phyloP scores from a whole-genome alignment of 1,284 basidiomycete genomes.

The Ustilago xerochloae region DNA sequence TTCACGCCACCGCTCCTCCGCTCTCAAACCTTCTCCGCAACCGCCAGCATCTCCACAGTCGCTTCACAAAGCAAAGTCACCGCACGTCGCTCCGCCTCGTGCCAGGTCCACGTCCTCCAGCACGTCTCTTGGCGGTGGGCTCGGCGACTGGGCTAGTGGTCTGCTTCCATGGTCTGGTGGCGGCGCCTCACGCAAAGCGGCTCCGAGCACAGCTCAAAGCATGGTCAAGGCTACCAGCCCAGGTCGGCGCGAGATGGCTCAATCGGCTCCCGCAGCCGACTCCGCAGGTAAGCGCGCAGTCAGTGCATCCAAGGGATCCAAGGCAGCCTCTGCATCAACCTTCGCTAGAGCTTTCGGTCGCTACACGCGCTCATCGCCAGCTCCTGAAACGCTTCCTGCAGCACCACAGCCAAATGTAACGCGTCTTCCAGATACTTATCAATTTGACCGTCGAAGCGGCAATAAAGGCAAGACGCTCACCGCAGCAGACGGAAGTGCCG shows the following conservation, averaged over 20 bases:
- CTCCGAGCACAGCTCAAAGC: slow-evolving; percentile 41
- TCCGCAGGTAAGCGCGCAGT: slow-evolving; percentile 25
- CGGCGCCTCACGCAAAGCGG: slow-evolving; percentile 38
- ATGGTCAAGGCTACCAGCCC: slow-evolving; percentile 52
- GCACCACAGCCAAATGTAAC: slow-evolving; percentile 69
- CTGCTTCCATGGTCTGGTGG: slow-evolving; percentile 48
- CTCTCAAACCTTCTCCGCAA: slow-evolving; percentile 16
- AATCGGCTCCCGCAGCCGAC: slow-evolving; percentile 12
- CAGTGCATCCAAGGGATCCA: slow-evolving; percentile 25
- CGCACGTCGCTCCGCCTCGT: slow-evolving; percentile 15
- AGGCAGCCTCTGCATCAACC: slow-evolving; percentile 45
- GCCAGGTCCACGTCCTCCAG: slow-evolving; percentile 35
- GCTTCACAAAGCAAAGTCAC: slow-evolving; percentile 21
- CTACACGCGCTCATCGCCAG: slow-evolving; percentile 38
- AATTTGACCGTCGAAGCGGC: slow-evolving; percentile 31
- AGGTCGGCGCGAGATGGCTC: slow-evolving; percentile 35
- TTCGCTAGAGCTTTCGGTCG: slow-evolving; percentile 62
- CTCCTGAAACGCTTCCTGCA: slow-evolving; percentile 36
- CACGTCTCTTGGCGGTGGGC: slow-evolving; percentile 16
- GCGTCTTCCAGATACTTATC: slow-evolving; percentile 58
- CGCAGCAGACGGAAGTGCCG: slow-evolving; percentile 29
- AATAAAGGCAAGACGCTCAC: slow-evolving; percentile 15
- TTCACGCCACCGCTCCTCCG: slow-evolving; percentile 10
- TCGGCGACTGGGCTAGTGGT: slow-evolving; percentile 55
- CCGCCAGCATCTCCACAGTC: slow-evolving; percentile 29